Percentiles rank a stretch among this genome's conserved stretches.
Evolutionary conservation across 345 rosid species (phyloP).

Genomic region (Eutrema yunnanense): DNA sequence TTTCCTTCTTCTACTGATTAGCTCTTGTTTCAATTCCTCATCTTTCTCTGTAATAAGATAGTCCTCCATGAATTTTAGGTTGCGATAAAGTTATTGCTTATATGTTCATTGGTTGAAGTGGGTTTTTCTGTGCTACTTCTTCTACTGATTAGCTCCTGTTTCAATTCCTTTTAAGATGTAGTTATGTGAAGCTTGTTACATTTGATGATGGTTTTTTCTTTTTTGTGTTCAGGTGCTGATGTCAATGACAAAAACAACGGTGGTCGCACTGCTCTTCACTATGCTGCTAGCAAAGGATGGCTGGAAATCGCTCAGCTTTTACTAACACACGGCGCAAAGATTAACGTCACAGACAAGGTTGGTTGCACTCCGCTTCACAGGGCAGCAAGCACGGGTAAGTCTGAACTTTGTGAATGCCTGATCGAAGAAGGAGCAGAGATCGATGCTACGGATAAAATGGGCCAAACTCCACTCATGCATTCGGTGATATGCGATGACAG

Average conservation of each 20-base stretch:
- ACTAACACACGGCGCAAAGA: constrained; percentile 56
- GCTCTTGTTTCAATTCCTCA: background rate
- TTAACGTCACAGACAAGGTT: constrained; percentile 74
- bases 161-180: background rate
- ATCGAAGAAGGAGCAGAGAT: constrained; percentile 94
- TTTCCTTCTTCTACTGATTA: background rate
- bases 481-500: constrained; percentile 65
- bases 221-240: constrained; percentile 56
- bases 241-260: constrained; percentile 68
- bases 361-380: constrained; percentile 89
- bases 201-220: background rate
- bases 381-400: constrained; percentile 81
- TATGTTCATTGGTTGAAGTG: background rate
- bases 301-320: constrained; percentile 59
- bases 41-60: background rate
- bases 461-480: constrained; percentile 86
- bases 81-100: background rate
- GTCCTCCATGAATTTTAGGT: background rate
- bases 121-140: background rate
- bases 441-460: constrained; percentile 69
- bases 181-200: background rate
- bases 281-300: constrained; percentile 95
- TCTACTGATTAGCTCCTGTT: background rate
- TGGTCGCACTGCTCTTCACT: constrained; percentile 89
- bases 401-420: constrained; percentile 61